Conservation (phyloP, 305 asterid genomes). For the Solanum hybrid region DNA sequence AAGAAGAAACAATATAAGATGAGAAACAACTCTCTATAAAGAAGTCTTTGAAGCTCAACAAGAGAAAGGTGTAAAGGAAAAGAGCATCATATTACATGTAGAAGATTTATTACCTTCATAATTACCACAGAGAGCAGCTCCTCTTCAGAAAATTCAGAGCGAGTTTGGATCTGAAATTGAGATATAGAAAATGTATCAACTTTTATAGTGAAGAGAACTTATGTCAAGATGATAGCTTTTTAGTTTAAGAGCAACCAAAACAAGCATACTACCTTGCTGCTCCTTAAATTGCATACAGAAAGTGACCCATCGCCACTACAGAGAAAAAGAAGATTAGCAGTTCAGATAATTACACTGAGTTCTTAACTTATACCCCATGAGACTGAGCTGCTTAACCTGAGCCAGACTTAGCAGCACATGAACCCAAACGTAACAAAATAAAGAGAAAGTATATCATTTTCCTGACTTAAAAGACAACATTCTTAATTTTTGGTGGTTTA, state of each 20-base stretch:
- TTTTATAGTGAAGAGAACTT: not conserved
- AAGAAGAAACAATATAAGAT: not conserved
- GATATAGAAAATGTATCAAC: not conserved
- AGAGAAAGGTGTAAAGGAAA: not conserved
- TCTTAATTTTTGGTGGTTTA: not conserved
- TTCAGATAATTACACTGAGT: not conserved
- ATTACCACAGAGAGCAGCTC: conserved; percentile 84
- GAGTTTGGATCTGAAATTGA: conserved; percentile 61
- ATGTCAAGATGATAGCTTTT: not conserved
- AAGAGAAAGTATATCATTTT: not conserved
- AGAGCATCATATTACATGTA: not conserved
- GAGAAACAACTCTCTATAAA: not conserved
- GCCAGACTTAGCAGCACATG: not conserved
- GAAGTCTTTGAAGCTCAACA: not conserved
- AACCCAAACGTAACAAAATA: not conserved
- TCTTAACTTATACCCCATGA: not conserved
- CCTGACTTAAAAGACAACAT: not conserved
- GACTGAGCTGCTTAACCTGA: not conserved
- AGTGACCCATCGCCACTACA: conserved; percentile 90
- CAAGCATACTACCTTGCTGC: conserved; percentile 54
- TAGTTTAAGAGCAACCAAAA: conserved; percentile 2
- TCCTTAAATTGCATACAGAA: conserved; percentile 84
- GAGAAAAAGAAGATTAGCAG: conserved; percentile 2
- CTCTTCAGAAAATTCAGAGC: conserved; percentile 90
- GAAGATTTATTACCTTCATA: conserved; percentile 64